Conservation (phyloP, 306 rosid genomes). For the Dryas octopetala region DNA sequence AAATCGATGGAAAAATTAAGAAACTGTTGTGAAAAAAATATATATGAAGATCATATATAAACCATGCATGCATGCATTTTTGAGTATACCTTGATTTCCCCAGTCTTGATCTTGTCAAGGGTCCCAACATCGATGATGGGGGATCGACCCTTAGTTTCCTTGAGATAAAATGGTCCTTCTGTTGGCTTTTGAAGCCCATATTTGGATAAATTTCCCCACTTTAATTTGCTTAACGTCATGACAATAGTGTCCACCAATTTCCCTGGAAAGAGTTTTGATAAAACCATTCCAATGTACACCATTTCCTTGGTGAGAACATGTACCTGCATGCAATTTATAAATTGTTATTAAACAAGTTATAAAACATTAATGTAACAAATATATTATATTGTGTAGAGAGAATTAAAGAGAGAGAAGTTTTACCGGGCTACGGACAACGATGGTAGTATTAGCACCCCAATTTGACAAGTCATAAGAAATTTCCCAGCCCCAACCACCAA, state of each 20-base stretch:
- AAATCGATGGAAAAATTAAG: no score
- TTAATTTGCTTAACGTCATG: not conserved
- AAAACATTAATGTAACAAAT: not conserved
- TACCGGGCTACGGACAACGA: slow-evolving; percentile 49
- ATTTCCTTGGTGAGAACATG: slow-evolving; percentile 47
- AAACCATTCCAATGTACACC: slow-evolving; percentile 35
- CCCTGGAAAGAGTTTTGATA: slow-evolving; percentile 25
- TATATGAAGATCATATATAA: not conserved
- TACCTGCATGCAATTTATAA: slow-evolving; percentile 31
- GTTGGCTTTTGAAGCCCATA: slow-evolving; percentile 38
- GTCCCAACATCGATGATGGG: slow-evolving; percentile 56
- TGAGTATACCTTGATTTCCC: slow-evolving; percentile 39
- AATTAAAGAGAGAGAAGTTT: not conserved
- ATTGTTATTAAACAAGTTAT: not conserved
- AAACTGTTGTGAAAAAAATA: no score
- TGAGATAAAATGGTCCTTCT: slow-evolving; percentile 45
- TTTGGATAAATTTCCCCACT: slow-evolving; percentile 40
- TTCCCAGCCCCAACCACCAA: slow-evolving; percentile 40
- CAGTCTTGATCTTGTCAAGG: slow-evolving; percentile 32
- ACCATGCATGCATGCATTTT: not conserved
- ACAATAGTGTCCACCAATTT: slow-evolving; percentile 29
- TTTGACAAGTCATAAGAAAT: slow-evolving; percentile 26
- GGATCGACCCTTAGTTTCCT: slow-evolving; percentile 34
- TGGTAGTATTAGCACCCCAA: slow-evolving; percentile 17
- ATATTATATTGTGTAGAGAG: no score